A percentile compares a stretch with the other conserved stretches of the same genome.
phyloP scores from a whole-genome alignment of 371 early-diverging fungal species.

The Mortierella sp. region DNA sequence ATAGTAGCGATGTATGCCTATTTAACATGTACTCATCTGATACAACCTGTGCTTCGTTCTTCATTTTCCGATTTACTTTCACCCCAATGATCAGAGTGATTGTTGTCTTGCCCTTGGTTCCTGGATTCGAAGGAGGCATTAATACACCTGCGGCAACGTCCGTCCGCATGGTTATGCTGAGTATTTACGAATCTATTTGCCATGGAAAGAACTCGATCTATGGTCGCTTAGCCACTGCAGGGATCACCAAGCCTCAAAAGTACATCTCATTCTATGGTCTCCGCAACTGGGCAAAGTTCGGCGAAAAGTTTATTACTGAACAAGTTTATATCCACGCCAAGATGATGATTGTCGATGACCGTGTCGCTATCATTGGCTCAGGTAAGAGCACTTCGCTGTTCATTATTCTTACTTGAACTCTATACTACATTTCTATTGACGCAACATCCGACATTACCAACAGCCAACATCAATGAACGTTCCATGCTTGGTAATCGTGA shows the following conservation, averaged over 20 bases:
- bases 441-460: not conserved
- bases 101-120: slow-evolving; percentile 92
- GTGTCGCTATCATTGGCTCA: slow-evolving; percentile 86
- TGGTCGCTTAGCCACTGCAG: slow-evolving; percentile 70
- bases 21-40: not conserved
- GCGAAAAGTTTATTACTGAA: slow-evolving; percentile 78
- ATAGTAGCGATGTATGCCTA: no score
- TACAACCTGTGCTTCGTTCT: not conserved
- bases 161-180: slow-evolving; percentile 84
- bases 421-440: not conserved
- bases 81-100: slow-evolving; percentile 66
- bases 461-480: slow-evolving; percentile 93
- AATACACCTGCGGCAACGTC: slow-evolving; percentile 82
- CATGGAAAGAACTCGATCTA: slow-evolving; percentile 85
- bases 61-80: not conserved
- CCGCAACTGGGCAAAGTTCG: slow-evolving; percentile 69
- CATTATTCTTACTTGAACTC: no score
- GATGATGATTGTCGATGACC: slow-evolving; percentile 93
- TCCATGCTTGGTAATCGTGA: slow-evolving; percentile 92
- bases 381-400: slow-evolving; percentile 49
- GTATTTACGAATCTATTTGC: slow-evolving; percentile 86
- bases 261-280: slow-evolving; percentile 88
- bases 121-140: slow-evolving; percentile 92
- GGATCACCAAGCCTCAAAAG: slow-evolving; percentile 75
- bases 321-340: slow-evolving; percentile 94